Base-by-base conservation (phyloP, 805 yeast genomes). In the Schwanniomyces pseudopolymorphus region DNA sequence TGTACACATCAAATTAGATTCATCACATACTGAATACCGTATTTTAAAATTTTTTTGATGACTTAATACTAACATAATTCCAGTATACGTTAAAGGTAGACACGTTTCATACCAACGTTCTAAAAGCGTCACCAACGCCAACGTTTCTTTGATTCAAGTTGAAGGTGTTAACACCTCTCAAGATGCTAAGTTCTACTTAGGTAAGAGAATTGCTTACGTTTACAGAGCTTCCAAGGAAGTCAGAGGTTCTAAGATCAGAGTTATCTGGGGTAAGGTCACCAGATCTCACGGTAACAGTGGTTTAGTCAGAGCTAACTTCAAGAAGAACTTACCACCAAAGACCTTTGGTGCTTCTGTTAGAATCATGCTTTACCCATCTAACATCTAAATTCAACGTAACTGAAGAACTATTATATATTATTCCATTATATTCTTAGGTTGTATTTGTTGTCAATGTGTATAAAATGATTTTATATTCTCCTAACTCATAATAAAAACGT, bases 101-200 rank as follows among this genome's bases (percentile, higher is more conserved):
- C 99, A 94, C 87, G 76, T 94, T 74, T 91, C 97, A 69, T 94
- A 92, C 96, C 98, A 94, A 85, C 95, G 99, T 83, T 90, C 97
- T 67, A 94, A 94, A 90, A 84, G 84, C 78, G 89, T 87, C 74
- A 90, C 85, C 86, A 89, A 94, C 95, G 97, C 99, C 77, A 87
- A 89, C 82, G 88, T 88, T 67, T 94, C 99, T 59, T 84, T 94
- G 77, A 81, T 94, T 76, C 88, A 94, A 83, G 86, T 92, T 71
- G 99, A 94, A 83, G 96, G 96, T 79, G 99, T 94, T 67, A 74
- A 85, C 58, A 72, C 79, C 72, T 81, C 96, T 67, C 85, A 88
- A 74, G 99, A 92, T 59, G 97, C 99, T 68, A 87, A 89, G 81
- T 94, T 94, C 85, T 94, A 94, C 95, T 84, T 94, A 69, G 99